Evolutionary conservation across 495 filamentous ascomycete genomes (phyloP), one percentile per base, ranked within the genome.

Genomic region (Aspergillus mulundensis): DNA sequence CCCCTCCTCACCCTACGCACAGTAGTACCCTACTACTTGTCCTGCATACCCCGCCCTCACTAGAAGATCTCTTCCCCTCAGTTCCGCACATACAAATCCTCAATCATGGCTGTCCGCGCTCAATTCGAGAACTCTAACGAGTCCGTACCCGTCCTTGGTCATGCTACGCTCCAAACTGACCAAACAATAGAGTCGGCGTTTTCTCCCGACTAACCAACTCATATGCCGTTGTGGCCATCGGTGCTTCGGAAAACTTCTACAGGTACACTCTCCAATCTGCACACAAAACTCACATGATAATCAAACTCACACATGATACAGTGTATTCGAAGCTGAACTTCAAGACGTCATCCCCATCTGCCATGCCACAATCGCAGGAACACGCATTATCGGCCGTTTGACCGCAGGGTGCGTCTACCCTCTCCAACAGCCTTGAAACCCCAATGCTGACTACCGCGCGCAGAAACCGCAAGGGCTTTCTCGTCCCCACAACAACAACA

Each of bases 51-150:
- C 57, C 57, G 39, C 52, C n/a, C 34, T 49, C 44, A 16, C 23
- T 14, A 39, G 21, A 19, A 19, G 34, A 55, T 47, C 43, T 55
- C 32, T 60, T 50, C 8, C 28, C 50, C 36, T 49, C 57, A 48
- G 36, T 19, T 19, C 57, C 46, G 34, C 45, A 16, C 47, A 49
- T 41, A 34, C 24, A 44, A 57, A 18, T 32, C 23, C 19, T 44
- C 25, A 61, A 66, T 54, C 66, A 91, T 91, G 88, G 85, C 88
- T 75, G 88, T 91, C 47, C 85, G 88, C 70, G 87, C 88, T 53
- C 87, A 94, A 78, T 98, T 97, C 70, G 94, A 97, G 77, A 97
- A 96, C 77, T 96, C 90, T 60, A 97, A 97, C 80, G 94, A 97
- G 94, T 97, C 73, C 69, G 84, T 77, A 14, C 23, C 2, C 12